Evolutionary conservation across 495 filamentous ascomycete genomes (phyloP).

Genomic region (Penicillium chermesinum): DNA sequence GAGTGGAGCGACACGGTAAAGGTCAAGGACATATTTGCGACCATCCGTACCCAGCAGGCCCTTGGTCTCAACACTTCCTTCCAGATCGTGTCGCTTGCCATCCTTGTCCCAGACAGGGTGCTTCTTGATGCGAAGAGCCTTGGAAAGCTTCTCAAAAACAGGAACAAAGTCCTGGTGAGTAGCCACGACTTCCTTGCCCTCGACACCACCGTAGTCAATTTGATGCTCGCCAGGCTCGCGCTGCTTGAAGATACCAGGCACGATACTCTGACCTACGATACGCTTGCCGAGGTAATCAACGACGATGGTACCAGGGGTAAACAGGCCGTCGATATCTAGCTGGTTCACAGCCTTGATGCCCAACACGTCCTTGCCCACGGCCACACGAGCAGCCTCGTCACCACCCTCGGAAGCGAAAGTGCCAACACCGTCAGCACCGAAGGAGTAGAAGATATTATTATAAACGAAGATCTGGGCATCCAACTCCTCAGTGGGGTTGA

Average conservation of each 20-base stretch:
- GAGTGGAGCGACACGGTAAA: slow-evolving; percentile 90
- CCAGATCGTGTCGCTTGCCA: slow-evolving; percentile 80
- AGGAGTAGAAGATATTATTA: slow-evolving; percentile 99
- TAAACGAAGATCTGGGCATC: slow-evolving; percentile 99
- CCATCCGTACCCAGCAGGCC: slow-evolving; percentile 96
- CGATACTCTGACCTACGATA: slow-evolving; percentile 96
- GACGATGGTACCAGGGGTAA: slow-evolving; percentile 92
- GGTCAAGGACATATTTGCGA: slow-evolving; percentile 91
- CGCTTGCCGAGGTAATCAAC: slow-evolving; percentile 97
- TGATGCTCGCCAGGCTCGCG: slow-evolving; percentile 95
- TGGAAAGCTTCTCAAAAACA: slow-evolving; percentile 85
- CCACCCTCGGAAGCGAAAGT: slow-evolving; percentile 96
- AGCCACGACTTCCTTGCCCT: slow-evolving; percentile 93
- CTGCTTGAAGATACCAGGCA: slow-evolving; percentile 99
- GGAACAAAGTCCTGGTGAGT: slow-evolving; percentile 78
- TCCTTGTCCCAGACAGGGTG: slow-evolving; percentile 99
- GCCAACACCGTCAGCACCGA: slow-evolving; percentile 94
- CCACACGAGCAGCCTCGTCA: slow-evolving; percentile 93
- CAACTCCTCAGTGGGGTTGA: slow-evolving; percentile 88
- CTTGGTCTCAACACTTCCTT: slow-evolving; percentile 97
- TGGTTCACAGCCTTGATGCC: slow-evolving; percentile 94
- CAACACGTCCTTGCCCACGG: slow-evolving; percentile 92
- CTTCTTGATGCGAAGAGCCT: slow-evolving; percentile 81
- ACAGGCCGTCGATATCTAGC: slow-evolving; percentile 88
- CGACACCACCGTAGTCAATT: slow-evolving; percentile 97